These are phyloP conservation scores for Globisporangium canariense DNA, from an alignment of 352 stramenopile genomes.

Conservation along the genomic window DNA sequence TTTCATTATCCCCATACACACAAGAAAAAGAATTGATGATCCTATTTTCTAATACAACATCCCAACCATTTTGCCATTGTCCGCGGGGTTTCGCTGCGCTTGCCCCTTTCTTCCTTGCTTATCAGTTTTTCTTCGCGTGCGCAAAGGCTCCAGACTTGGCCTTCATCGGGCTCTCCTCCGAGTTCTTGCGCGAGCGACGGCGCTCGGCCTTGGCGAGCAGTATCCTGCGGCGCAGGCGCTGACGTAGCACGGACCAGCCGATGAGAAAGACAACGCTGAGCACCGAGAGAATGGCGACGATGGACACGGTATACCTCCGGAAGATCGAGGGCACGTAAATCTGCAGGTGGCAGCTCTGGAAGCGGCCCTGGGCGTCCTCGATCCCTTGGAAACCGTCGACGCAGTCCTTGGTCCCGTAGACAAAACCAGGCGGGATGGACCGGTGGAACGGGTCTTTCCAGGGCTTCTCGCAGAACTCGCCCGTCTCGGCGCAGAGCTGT, in stretches of 20 bases:
- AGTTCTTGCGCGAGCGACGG: conserved; percentile 76
- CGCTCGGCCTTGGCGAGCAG: conserved; percentile 91
- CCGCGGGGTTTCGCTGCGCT: not conserved
- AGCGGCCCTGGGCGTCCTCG: conserved; percentile 85
- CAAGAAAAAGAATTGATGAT: not conserved
- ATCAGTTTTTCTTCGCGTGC: conserved; percentile 56
- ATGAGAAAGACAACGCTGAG: conserved; percentile 63
- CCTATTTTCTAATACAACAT: conserved; percentile 1
- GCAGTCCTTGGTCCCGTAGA: conserved; percentile 92
- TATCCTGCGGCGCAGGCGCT: conserved; percentile 67
- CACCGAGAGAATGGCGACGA: conserved; percentile 74
- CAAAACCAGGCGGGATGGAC: conserved; percentile 71
- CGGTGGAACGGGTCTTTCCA: conserved; percentile 78
- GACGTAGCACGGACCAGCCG: conserved; percentile 84
- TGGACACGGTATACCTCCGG: conserved; percentile 77
- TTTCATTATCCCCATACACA: not conserved
- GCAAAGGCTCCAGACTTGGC: conserved; percentile 51
- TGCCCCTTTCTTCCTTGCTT: not conserved
- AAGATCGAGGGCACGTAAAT: conserved; percentile 92
- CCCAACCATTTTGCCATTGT: conserved; percentile 1
- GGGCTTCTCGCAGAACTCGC: conserved; percentile 80
- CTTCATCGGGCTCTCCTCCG: conserved; percentile 42
- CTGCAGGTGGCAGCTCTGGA: conserved; percentile 92
- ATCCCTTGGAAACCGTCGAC: conserved; percentile 93
- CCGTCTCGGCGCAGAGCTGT: conserved; percentile 54